Base-by-base conservation (phyloP, 257 asterid species). In the Nicotiana tabacum region DNA sequence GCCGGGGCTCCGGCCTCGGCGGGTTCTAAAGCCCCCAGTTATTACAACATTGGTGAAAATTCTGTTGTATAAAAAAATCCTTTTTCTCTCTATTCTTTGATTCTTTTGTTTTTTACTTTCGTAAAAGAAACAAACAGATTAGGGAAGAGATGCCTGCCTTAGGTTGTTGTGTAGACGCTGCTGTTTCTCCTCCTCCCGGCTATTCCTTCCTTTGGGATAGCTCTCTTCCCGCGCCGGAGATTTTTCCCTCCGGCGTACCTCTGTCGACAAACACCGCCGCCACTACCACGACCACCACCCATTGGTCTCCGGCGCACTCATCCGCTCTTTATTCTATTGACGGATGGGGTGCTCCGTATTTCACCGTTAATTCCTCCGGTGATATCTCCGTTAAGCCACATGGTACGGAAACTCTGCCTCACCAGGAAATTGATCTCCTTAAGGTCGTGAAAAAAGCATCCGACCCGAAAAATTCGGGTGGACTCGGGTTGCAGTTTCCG, bases 1-100 rank as follows among this genome's bases (percentile, higher is more conserved):
- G 98, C 99, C 98, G 99, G 98, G 99, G 99, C 99, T 89, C 91
- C 97, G 97, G 99, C 99, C 98, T 94, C 98, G 99, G 98, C 99
- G 97, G 97, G 95, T 96, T 88, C 82, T 83, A 93, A 94, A 94
- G 94, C 98, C 98, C 99, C 98, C 97, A 93, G 82, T 93, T 88
- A 87, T 83, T 85, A 92, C 97, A 86, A 90, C 88, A 81, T 83
- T 78, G 85, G 39, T 46, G 21, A 58, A 82, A 70, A 66, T 35
- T n/a, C 37, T 51, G 48, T 51, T 84, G 84, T 84, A 82, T 29
- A 83, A 85, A 70, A 35, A 7, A 82, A 17, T 12, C n/a, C 6
- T 3, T 79, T 69, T 60, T 15, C 51, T 65, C 65, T 46, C 39
- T 5, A 89, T 90, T 90, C 89, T 87, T 92, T 93, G 77, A 92